These are phyloP conservation scores for Pseudonitzschia pungens DNA, from an alignment of 108 stramenopile genomes.

Conservation along the genomic window DNA sequence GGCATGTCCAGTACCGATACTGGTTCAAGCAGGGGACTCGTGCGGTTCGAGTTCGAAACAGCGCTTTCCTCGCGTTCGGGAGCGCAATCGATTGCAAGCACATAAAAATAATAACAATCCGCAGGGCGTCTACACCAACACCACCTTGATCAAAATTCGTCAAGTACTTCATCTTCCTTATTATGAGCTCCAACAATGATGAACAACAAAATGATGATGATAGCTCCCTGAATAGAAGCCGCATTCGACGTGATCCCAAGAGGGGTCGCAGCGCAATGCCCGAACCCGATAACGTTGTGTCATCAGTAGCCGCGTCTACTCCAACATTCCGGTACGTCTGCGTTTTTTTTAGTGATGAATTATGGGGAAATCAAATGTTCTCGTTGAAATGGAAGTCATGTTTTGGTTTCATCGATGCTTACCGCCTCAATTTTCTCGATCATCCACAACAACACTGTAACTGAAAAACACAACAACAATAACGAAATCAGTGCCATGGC, in stretches of 20 bases:
- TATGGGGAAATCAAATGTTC: neutral
- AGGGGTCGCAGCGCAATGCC: constrained; percentile 3
- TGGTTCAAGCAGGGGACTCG: no score
- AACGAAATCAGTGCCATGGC: neutral
- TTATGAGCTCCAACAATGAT: constrained; percentile 2
- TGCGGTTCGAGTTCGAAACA: no score
- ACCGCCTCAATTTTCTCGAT: neutral
- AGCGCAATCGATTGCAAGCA: no score
- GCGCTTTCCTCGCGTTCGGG: no score
- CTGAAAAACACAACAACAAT: neutral
- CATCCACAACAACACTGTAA: neutral
- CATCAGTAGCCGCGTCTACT: neutral
- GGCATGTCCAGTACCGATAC: no score
- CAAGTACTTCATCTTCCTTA: neutral
- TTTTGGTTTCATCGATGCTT: neutral
- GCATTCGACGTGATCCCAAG: constrained; percentile 3
- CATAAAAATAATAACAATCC: no score
- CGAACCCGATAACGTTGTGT: constrained; percentile 8
- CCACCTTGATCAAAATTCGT: no score
- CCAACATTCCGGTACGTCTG: constrained; percentile 7
- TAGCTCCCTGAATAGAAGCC: neutral
- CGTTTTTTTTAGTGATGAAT: neutral
- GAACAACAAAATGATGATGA: constrained; percentile 1
- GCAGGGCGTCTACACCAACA: no score
- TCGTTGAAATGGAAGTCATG: neutral